A percentile compares a stretch with the other conserved stretches of the same genome.
phyloP scores from a whole-genome alignment of 331 rosid genomes.

The Pyracantha coccinea region DNA sequence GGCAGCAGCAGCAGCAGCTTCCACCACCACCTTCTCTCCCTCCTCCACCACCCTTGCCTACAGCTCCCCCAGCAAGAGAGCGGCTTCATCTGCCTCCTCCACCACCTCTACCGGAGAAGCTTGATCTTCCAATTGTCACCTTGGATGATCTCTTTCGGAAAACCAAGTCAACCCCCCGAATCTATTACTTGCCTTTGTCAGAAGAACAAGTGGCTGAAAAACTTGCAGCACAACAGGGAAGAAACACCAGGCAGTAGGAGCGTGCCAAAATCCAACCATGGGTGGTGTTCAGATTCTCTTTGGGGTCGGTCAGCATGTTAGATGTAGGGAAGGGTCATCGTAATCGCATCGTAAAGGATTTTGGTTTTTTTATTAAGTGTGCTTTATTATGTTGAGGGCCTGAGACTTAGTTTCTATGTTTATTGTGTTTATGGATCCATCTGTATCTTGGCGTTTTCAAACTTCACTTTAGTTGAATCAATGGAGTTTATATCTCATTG shows the following conservation, averaged over 20 bases:
- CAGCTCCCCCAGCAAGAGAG: conserved; percentile 54
- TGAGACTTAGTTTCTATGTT: background rate
- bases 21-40: conserved; percentile 44
- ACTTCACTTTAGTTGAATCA: background rate
- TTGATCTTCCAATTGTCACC: conserved; percentile 75
- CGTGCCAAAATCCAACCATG: conserved; percentile 7
- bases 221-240: conserved; percentile 50
- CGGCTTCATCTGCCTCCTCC: conserved; percentile 72
- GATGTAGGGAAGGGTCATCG: conserved; percentile 28
- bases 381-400: background rate
- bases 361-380: background rate
- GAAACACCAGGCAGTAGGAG: conserved; percentile 32
- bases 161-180: conserved; percentile 83
- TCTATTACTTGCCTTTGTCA: conserved; percentile 86
- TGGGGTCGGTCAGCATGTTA: conserved; percentile 17
- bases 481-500: background rate
- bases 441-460: background rate
- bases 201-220: conserved; percentile 74
- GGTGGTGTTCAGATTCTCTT: conserved; percentile 19
- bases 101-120: conserved; percentile 61
- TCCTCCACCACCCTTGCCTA: conserved; percentile 80
- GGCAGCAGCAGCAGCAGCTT: conserved; percentile 41
- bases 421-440: background rate
- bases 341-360: conserved; percentile 12
- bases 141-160: conserved; percentile 91